Base-by-base conservation (phyloP, 179 eudicot species). In the Corrigiola litoralis region DNA sequence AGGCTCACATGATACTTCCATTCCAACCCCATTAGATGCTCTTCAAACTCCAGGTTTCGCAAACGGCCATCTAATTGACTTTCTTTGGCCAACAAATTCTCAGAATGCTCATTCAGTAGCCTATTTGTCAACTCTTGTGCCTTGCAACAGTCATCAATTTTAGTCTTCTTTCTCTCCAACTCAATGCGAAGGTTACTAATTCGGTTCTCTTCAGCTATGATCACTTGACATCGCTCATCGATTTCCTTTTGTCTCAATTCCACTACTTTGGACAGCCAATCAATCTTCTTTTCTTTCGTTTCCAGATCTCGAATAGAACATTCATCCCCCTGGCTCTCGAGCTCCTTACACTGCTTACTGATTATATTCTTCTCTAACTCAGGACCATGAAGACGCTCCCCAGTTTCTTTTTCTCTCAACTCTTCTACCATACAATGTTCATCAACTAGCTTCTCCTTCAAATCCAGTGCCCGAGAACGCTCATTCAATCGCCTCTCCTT, bases 271-370 rank as follows among this genome's bases (percentile, higher is more conserved):
- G 0, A 11, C 46, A 21, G 48, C 12, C 50, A 71, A 50, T 71
- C 69, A 40, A 29, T 40, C n/a, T 46, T 42, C 12, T 28, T 53
- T 14, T 44, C 47, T 9, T 46, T 50, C 31, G 55, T 6, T 4
- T 37, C 53, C 3, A 40, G 61, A 48, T 67, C 50, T 20, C 11
- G 47, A 17, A n/a, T n/a, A n/a, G 8, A 12, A 2, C 40, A 60
- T 21, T 66, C 57, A 37, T n/a, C 53, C 31, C 61, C 38, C 20
- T 44, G 33, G 55, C 57, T 74, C 38, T 71, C 66, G 18, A 56
- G 20, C 18, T 34, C 61, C 13, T 10, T 0, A 33, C 8, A n/a
- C 61, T 11, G 44, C 44, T 34, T n/a, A 38, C 8, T 11, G 2
- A 56, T 56, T 56, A 41, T 27, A 2, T 28, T 18, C 42, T 56